Evolutionary conservation across 257 asterid species (phyloP).

Genomic region (Gynochthodes officinalis): DNA sequence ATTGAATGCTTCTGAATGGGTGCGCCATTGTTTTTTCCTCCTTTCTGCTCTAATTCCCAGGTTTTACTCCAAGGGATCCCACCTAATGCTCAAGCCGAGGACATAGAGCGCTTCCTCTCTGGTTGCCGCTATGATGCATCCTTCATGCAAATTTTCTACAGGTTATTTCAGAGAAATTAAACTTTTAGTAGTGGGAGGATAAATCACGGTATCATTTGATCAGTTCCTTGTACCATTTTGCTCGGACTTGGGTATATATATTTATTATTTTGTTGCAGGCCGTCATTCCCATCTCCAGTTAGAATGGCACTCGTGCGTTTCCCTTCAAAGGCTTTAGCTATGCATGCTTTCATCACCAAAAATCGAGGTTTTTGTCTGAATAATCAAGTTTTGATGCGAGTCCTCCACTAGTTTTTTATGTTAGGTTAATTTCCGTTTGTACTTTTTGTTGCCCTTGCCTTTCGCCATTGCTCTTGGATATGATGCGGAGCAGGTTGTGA

Average conservation of each 20-base stretch:
- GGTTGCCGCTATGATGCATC: conserved; percentile 70
- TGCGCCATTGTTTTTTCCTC: neutral
- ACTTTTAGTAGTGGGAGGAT: conserved; percentile 7
- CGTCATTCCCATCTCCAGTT: conserved; percentile 24
- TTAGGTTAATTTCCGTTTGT: neutral
- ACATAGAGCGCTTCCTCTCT: conserved; percentile 74
- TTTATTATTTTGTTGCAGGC: conserved; percentile 37
- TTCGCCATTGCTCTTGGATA: neutral
- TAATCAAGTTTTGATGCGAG: conserved; percentile 51
- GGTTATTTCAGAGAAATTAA: conserved; percentile 33
- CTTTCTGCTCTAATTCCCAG: conserved; percentile 27
- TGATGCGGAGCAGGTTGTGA: neutral
- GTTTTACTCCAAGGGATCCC: conserved; percentile 63
- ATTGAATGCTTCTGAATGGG: neutral
- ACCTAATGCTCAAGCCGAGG: conserved; percentile 58
- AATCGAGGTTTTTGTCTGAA: conserved; percentile 71
- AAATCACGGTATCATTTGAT: neutral
- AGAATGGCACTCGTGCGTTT: conserved; percentile 60
- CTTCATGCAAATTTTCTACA: conserved; percentile 37
- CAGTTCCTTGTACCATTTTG: neutral
- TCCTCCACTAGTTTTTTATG: conserved; percentile 45
- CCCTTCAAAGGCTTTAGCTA: conserved; percentile 64
- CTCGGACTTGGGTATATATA: conserved; percentile 4
- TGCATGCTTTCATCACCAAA: conserved; percentile 70
- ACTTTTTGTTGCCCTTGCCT: neutral